These are phyloP conservation scores for Neocatenulostroma microsporum DNA, from an alignment of 2,329 filamentous ascomycete species.

Conservation along the genomic window DNA sequence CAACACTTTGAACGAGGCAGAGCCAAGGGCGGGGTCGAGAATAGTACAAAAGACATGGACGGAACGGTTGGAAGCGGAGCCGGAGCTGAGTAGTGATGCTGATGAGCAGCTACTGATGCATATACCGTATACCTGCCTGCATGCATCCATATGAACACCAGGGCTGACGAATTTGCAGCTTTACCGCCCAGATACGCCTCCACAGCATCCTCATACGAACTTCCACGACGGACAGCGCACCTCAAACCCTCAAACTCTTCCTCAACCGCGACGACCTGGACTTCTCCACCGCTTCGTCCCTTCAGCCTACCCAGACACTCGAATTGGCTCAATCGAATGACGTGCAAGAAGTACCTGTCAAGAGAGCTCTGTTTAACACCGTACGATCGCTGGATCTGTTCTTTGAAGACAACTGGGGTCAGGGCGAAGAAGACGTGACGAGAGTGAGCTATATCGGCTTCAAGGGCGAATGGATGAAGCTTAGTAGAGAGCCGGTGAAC, in stretches of 20 bases:
- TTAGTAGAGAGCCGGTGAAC: slow-evolving; percentile 73
- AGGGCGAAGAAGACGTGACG: slow-evolving; percentile 70
- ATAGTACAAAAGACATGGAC: slow-evolving; percentile 88
- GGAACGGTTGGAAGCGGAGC: slow-evolving; percentile 61
- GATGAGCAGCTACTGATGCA: slow-evolving; percentile 94
- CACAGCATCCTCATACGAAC: slow-evolving; percentile 83
- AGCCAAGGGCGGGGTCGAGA: slow-evolving; percentile 58
- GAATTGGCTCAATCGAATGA: slow-evolving; percentile 69
- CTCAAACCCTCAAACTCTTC: slow-evolving; percentile 77
- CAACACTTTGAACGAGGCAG: slow-evolving; percentile 73
- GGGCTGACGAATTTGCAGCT: no score
- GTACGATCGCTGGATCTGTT: slow-evolving; percentile 79
- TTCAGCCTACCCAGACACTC: slow-evolving; percentile 62
- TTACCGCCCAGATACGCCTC: slow-evolving; percentile 87
- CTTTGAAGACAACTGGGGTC: slow-evolving; percentile 80
- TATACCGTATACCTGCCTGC: slow-evolving; percentile 59
- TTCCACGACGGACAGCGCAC: slow-evolving; percentile 61
- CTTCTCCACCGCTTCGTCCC: slow-evolving; percentile 62
- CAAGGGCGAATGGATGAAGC: slow-evolving; percentile 84
- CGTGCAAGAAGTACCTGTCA: slow-evolving; percentile 79
- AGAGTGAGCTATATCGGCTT: slow-evolving; percentile 79
- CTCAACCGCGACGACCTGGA: slow-evolving; percentile 82
- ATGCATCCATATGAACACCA: no score
- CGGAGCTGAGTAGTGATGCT: slow-evolving; percentile 74
- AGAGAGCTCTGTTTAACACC: slow-evolving; percentile 78